A percentile compares a stretch with the other conserved stretches of the same genome.
phyloP scores from a whole-genome alignment of 2,329 filamentous ascomycete species.

The Botrytis medusae region DNA sequence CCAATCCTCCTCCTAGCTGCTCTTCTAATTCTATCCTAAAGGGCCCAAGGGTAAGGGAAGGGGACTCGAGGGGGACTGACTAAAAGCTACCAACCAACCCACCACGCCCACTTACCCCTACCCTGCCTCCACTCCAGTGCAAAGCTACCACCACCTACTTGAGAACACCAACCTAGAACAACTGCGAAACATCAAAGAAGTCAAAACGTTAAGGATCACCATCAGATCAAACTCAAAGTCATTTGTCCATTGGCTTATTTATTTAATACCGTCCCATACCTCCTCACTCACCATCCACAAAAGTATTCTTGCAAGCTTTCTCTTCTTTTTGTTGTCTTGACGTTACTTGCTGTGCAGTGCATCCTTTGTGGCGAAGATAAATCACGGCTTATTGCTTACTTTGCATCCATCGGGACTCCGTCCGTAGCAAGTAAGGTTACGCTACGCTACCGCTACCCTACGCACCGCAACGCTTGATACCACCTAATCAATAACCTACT shows the following conservation, averaged over 20 bases:
- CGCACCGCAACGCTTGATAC: constrained; percentile 15
- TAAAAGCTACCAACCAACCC: neutral
- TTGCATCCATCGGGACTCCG: neutral
- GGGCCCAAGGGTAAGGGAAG: neutral
- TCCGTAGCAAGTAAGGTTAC: neutral
- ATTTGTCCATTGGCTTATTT: neutral
- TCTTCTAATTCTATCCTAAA: neutral
- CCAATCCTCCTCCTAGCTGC: too few species aligned
- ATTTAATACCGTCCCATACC: neutral
- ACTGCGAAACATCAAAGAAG: constrained; percentile 24
- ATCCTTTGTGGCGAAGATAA: constrained; percentile 6
- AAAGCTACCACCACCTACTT: neutral
- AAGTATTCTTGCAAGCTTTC: neutral
- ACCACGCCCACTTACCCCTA: neutral
- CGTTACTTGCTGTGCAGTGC: neutral
- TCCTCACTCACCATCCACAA: neutral
- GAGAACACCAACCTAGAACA: constrained; percentile 15
- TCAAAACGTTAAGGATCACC: constrained; percentile 8
- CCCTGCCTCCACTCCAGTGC: too few species aligned
- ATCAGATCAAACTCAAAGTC: constrained; percentile 16
- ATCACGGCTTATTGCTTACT: neutral
- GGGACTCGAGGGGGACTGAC: too few species aligned
- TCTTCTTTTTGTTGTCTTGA: neutral
- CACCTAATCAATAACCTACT: neutral
- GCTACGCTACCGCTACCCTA: neutral